phyloP scores from a whole-genome alignment of 2,329 filamentous ascomycete genomes.

The Leptoxyphium fumago region DNA sequence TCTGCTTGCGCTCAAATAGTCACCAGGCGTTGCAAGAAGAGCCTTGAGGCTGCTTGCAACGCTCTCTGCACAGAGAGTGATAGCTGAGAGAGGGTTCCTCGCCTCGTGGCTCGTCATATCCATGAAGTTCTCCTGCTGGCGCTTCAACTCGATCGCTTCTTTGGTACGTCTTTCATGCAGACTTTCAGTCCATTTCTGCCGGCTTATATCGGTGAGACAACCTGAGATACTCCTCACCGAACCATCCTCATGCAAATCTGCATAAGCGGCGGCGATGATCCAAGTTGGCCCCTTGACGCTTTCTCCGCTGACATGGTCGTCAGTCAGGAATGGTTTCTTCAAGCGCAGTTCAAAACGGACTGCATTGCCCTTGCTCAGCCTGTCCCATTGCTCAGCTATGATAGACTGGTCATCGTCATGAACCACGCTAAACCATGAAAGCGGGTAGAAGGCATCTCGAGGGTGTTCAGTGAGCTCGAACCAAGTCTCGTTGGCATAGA shows the following conservation, averaged over 20 bases:
- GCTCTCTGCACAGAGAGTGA: slow-evolving; percentile 28
- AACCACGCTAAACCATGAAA: slow-evolving; percentile 5
- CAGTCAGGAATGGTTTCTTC: slow-evolving; percentile 8
- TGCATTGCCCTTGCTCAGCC: slow-evolving; percentile 7
- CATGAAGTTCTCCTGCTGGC: slow-evolving; percentile 19
- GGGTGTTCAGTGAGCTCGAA: slow-evolving; percentile 15
- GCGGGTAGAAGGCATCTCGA: slow-evolving; percentile 3
- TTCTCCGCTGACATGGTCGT: slow-evolving; percentile 6
- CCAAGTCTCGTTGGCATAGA: slow-evolving; percentile 25
- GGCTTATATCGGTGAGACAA: slow-evolving; percentile 24
- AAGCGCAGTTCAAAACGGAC: slow-evolving; percentile 19
- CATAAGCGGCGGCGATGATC: slow-evolving; percentile 8
- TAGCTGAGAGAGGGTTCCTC: slow-evolving; percentile 28
- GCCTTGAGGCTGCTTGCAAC: slow-evolving; percentile 14
- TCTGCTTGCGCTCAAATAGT: not conserved
- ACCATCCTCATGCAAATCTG: slow-evolving; percentile 3
- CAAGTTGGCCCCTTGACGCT: slow-evolving; percentile 7
- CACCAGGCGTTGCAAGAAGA: not conserved
- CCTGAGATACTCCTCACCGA: slow-evolving; percentile 21
- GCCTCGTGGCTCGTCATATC: slow-evolving; percentile 26
- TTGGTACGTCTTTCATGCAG: slow-evolving; percentile 23
- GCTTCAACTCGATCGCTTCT: slow-evolving; percentile 24
- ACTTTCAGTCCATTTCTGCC: slow-evolving; percentile 24
- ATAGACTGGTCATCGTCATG: slow-evolving; percentile 5
- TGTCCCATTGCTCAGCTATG: slow-evolving; percentile 4